Conservation (phyloP, 768 basidiomycete genomes). For the Coprinopsis strossmayeri region DNA sequence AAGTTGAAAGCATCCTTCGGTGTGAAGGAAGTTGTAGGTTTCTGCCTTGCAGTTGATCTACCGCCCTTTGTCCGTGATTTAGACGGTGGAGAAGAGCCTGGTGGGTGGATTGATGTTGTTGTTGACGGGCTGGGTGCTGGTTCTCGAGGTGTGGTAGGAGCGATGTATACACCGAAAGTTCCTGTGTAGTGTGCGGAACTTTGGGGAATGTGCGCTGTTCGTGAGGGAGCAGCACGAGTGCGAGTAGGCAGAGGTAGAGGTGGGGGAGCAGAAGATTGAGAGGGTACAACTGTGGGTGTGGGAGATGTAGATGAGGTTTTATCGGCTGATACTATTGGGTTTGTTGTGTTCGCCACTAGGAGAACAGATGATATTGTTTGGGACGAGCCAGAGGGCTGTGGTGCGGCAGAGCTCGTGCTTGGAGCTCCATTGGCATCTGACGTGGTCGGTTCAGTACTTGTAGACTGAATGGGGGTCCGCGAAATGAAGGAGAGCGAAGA, state of each 20-base stretch:
- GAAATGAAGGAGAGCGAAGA: constrained; percentile 24
- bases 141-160: neutral
- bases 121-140: neutral
- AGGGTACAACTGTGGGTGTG: neutral
- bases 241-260: neutral
- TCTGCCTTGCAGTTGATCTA: neutral
- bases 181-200: neutral
- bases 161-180: constrained; percentile 1
- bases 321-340: neutral
- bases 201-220: neutral
- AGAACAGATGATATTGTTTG: neutral
- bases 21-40: neutral
- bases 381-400: neutral
- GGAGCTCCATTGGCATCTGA: too few relatives aligned
- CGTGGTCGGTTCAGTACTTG: too few relatives aligned
- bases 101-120: neutral
- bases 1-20: constrained; percentile 1
- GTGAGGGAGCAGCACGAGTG: neutral
- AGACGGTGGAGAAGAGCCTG: neutral
- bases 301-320: neutral
- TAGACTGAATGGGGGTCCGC: constrained; percentile 5
- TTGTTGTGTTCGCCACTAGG: neutral
- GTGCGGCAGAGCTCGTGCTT: too few relatives aligned
- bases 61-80: neutral
- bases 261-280: neutral